A percentile compares a stretch with the other conserved stretches of the same genome.
phyloP scores from a whole-genome alignment of 805 yeast genomes.

The Ascoidea tarda region DNA sequence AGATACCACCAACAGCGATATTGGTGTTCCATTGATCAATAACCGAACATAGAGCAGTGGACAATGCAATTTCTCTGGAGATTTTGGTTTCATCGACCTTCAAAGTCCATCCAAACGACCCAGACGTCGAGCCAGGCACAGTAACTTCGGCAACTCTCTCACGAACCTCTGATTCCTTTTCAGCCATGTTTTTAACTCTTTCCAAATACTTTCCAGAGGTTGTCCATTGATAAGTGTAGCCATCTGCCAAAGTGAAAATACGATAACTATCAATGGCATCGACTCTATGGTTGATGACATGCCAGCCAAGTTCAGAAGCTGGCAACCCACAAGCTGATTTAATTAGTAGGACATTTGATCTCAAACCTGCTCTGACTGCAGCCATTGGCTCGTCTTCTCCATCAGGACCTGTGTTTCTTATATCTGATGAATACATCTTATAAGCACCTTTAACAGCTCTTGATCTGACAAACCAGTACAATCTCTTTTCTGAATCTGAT shows the following conservation, averaged over 20 bases:
- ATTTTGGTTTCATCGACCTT: conserved; percentile 39
- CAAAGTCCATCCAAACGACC: conserved; percentile 38
- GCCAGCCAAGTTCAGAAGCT: conserved; percentile 50
- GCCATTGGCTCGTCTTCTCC: conserved; percentile 46
- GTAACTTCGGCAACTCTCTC: conserved; percentile 45
- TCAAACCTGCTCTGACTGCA: conserved; percentile 41
- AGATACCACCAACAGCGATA: conserved; percentile 50
- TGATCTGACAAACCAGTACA: conserved; percentile 45
- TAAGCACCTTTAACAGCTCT: conserved; percentile 56
- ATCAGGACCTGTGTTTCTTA: conserved; percentile 27
- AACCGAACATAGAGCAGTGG: conserved; percentile 44
- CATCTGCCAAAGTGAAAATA: conserved; percentile 46
- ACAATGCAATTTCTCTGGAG: conserved; percentile 41
- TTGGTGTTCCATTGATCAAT: conserved; percentile 59
- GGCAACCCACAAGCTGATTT: conserved; percentile 32
- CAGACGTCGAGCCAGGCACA: conserved; percentile 24
- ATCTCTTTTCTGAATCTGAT: conserved; percentile 25
- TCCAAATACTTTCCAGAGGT: conserved; percentile 43
- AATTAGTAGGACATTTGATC: conserved; percentile 43
- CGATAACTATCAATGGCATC: conserved; percentile 50
- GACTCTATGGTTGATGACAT: conserved; percentile 40
- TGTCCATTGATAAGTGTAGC: conserved; percentile 53
- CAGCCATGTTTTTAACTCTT: conserved; percentile 42
- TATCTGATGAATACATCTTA: conserved; percentile 33
- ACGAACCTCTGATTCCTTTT: conserved; percentile 48